Evolutionary conservation across 805 yeast genomes (phyloP), one percentile per base, ranked within the genome.

Genomic region (Wickerhamomyces xylosicus): DNA sequence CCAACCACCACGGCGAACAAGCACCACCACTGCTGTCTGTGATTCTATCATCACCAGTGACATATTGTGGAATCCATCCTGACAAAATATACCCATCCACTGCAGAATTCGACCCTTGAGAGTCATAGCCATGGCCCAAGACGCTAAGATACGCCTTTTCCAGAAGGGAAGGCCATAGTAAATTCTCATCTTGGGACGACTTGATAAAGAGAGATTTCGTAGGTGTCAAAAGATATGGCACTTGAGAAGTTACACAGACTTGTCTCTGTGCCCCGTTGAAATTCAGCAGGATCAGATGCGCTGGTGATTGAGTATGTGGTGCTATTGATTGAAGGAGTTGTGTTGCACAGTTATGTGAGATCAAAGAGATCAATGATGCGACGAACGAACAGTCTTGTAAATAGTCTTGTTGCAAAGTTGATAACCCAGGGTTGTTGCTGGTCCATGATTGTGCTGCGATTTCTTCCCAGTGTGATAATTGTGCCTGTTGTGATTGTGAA

Each of bases 381-480:
- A 85, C 84, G 52, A 85, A 74, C 0, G 95, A 83, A 57, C 95
- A 85, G 55, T 85, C 79, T 8, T 75, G 63, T n/a, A 73, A 50
- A 2, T 61, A 44, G 41, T 72, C 78, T 47, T 76, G 81, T 48
- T 62, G 67, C 11, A 75, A 37, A 20, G 58, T 53, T 1, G 38
- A 37, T 14, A 64, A 2, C 0, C 58, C 57, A 6, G 42, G 36
- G 3, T 31, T 31, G 11, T 18, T 15, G 7, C 19, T 14, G 1
- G 47, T 33, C 57, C 57, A 54, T 19, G 46, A 46, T 10, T 46
- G 41, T 1, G 19, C 13, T 1, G 19, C 11, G 3, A 40, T 22
- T 2, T 31, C 7, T 8, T 8, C 25, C 50, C 53, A 50, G 2
- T 33, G 16, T 13, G 19, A 34, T 19, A 51, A 33, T 3, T 31